Evolutionary conservation across 116 monocot species (phyloP).

Genomic region (Iris pallida): DNA sequence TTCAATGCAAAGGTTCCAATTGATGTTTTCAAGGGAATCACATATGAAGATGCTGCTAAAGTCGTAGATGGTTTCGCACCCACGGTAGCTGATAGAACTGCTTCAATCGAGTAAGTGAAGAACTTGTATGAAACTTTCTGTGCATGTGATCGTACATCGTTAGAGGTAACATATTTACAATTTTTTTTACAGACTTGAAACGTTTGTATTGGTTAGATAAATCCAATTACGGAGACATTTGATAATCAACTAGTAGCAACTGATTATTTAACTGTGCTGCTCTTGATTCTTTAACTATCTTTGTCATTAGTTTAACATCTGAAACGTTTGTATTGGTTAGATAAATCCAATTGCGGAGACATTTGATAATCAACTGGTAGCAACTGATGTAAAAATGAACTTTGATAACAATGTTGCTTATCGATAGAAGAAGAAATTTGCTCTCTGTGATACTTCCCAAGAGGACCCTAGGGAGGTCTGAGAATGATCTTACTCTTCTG

Average conservation of each 20-base stretch:
- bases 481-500: background rate
- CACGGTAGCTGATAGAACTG: conserved; percentile 71
- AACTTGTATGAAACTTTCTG: conserved; percentile 83
- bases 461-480: conserved; percentile 94
- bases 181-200: conserved; percentile 2
- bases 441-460: conserved; percentile 78
- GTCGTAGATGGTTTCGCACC: conserved; percentile 88
- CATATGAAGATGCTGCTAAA: conserved; percentile 94
- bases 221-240: conserved; percentile 91
- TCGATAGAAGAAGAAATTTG: conserved; percentile 81
- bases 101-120: conserved; percentile 93
- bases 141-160: conserved; percentile 76
- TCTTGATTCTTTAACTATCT: background rate
- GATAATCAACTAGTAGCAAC: conserved; percentile 84
- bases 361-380: conserved; percentile 77
- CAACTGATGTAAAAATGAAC: conserved; percentile 97
- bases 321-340: conserved; percentile 27
- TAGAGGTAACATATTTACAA: conserved; percentile 50
- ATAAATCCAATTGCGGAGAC: conserved; percentile 97
- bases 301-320: conserved; percentile 8
- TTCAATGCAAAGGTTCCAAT: conserved; percentile 64
- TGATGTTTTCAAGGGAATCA: conserved; percentile 96
- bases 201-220: conserved; percentile 45
- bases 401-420: conserved; percentile 98
- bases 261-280: conserved; percentile 35